Evolutionary conservation across 441 rosid genomes (phyloP).

Genomic region (Daphne laureola): DNA sequence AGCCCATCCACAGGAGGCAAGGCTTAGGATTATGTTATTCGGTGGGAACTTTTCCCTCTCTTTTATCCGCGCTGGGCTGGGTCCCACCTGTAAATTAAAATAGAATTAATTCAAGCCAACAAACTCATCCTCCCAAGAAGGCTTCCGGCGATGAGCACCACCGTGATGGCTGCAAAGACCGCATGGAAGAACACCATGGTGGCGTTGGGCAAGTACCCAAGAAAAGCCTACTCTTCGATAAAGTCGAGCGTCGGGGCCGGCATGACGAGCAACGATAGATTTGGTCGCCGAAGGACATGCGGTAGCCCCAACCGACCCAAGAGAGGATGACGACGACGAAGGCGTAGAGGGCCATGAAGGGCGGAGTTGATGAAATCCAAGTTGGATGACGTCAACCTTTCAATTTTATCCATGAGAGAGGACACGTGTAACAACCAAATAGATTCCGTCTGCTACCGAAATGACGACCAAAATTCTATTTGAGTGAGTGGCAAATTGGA

Average conservation of each 20-base stretch:
- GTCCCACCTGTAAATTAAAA: slow-evolving; percentile 34
- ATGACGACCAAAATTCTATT: no score
- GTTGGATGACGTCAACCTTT: no score
- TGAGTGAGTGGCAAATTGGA: no score
- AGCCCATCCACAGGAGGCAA: slow-evolving; percentile 57
- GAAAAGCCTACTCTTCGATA: slow-evolving; percentile 7
- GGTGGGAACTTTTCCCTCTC: slow-evolving; percentile 41
- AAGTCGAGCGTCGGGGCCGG: slow-evolving; percentile 35
- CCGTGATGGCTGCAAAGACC: slow-evolving; percentile 44
- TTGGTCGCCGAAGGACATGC: slow-evolving; percentile 40
- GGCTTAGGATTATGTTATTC: slow-evolving; percentile 46
- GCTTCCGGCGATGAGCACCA: slow-evolving; percentile 45
- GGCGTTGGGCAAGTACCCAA: slow-evolving; percentile 31
- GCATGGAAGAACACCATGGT: slow-evolving; percentile 46
- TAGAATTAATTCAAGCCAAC: slow-evolving; percentile 29
- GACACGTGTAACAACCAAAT: no score
- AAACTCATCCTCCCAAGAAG: slow-evolving; percentile 54
- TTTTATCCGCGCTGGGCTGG: slow-evolving; percentile 40
- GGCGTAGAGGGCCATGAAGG: slow-evolving; percentile 53
- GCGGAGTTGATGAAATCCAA: slow-evolving; percentile 48
- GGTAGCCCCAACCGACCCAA: slow-evolving; percentile 52
- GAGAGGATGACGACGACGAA: slow-evolving; percentile 39
- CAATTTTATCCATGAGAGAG: no score
- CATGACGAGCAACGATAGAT: slow-evolving; percentile 32
- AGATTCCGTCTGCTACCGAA: no score